phyloP scores from a whole-genome alignment of 176 grass and related monocot species.

The Rhynchospora pubera region DNA sequence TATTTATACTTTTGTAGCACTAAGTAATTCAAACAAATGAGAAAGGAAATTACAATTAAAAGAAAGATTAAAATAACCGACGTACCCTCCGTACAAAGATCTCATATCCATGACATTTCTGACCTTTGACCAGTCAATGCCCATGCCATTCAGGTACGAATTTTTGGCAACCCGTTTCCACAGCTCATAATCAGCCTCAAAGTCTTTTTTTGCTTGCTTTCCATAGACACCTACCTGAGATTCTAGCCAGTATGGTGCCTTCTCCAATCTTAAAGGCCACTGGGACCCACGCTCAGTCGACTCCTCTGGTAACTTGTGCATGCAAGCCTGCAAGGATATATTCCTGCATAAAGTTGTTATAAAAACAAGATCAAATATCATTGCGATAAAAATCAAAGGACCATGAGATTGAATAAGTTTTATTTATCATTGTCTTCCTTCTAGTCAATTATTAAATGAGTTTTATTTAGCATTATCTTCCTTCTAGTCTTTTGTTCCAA shows the following conservation, averaged over 20 bases:
- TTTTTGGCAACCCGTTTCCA: slow-evolving; percentile 89
- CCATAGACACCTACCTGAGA: slow-evolving; percentile 82
- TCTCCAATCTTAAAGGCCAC: slow-evolving; percentile 78
- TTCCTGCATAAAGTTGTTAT: slow-evolving; percentile 51
- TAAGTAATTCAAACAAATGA: background rate
- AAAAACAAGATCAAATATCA: background rate
- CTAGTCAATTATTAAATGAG: too few relatives aligned
- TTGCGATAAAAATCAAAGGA: background rate
- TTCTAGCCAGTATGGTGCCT: slow-evolving; percentile 79
- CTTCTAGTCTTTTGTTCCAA: background rate
- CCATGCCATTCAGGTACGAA: slow-evolving; percentile 82
- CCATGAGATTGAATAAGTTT: too few relatives aligned
- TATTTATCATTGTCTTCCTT: too few relatives aligned
- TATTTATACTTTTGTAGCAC: background rate
- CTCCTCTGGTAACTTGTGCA: slow-evolving; percentile 70
- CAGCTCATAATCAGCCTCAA: slow-evolving; percentile 72
- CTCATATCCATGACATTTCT: slow-evolving; percentile 99
- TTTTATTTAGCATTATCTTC: background rate
- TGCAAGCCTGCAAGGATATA: slow-evolving; percentile 81
- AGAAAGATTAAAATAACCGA: background rate
- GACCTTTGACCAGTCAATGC: slow-evolving; percentile 88
- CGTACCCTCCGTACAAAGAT: slow-evolving; percentile 98
- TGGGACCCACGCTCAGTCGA: slow-evolving; percentile 39
- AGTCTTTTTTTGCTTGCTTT: slow-evolving; percentile 83
- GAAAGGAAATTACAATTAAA: background rate